Evolutionary conservation across 352 stramenopile species (phyloP).

Genomic region (Pseudoperonospora humuli): DNA sequence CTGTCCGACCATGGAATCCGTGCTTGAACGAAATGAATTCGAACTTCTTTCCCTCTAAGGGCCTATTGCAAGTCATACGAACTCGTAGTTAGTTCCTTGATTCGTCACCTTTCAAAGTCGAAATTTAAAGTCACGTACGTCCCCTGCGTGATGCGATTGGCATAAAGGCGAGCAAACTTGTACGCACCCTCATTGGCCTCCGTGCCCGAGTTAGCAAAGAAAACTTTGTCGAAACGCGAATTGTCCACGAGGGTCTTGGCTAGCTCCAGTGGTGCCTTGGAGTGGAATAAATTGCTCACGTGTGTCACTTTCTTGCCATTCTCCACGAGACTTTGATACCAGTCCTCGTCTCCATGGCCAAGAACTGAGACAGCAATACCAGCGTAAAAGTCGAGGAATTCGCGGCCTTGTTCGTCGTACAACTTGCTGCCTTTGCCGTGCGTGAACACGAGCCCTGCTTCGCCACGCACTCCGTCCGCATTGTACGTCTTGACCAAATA

Average conservation of each 20-base stretch:
- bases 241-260: conserved; percentile 94
- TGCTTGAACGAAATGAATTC: conserved; percentile 86
- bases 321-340: conserved; percentile 65
- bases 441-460: conserved; percentile 64
- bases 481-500: conserved; percentile 84
- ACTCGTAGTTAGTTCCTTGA: no score
- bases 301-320: conserved; percentile 86
- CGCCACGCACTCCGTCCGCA: conserved; percentile 54
- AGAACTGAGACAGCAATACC: conserved; percentile 88
- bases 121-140: conserved; percentile 37
- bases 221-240: conserved; percentile 94
- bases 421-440: conserved; percentile 89
- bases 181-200: conserved; percentile 86
- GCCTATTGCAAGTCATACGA: conserved; percentile 13
- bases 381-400: conserved; percentile 91
- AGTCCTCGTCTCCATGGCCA: conserved; percentile 86
- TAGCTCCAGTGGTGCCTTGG: conserved; percentile 87
- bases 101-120: neutral
- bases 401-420: conserved; percentile 74
- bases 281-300: conserved; percentile 96
- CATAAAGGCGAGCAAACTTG: conserved; percentile 82
- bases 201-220: conserved; percentile 96
- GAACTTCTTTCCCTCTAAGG: conserved; percentile 67
- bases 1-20: conserved; percentile 79
- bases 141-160: conserved; percentile 51